phyloP scores from a whole-genome alignment of 192 early-diverging fungal genomes.

The Funneliformis geosporum region DNA sequence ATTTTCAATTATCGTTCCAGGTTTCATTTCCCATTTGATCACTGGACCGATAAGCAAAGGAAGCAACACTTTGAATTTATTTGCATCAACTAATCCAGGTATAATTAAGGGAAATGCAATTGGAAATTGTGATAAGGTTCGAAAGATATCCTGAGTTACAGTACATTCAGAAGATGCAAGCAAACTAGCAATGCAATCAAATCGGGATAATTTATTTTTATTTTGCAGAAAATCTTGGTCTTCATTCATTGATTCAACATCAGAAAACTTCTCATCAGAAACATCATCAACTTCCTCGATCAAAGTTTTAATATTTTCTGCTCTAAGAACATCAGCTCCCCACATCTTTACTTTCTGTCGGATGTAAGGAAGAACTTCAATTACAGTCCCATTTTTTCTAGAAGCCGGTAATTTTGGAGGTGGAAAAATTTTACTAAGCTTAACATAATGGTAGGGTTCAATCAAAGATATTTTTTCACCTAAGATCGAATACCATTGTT shows the following conservation, averaged over 20 bases:
- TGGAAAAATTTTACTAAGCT: neutral
- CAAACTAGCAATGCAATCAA: constrained; percentile 28
- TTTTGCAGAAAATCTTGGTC: neutral
- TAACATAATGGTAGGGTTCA: constrained; percentile 17
- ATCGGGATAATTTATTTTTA: constrained; percentile 19
- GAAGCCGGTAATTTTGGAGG: neutral
- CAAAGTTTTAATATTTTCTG: constrained; percentile 25
- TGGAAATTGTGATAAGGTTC: constrained; percentile 32
- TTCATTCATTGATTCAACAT: neutral
- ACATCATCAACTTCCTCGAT: neutral
- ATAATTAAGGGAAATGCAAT: constrained; percentile 26
- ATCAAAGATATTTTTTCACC: constrained; percentile 17
- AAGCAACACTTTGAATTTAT: constrained; percentile 26
- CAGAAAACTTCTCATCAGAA: neutral
- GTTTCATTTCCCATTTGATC: constrained; percentile 27
- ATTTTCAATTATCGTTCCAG: constrained; percentile 31
- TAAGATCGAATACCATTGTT: constrained; percentile 22
- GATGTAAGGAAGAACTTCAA: constrained; percentile 16
- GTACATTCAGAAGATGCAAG: constrained; percentile 20
- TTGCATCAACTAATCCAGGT: constrained; percentile 18
- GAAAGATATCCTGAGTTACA: constrained; percentile 30
- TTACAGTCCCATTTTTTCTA: neutral
- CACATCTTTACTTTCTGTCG: constrained; percentile 33
- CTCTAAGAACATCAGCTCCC: constrained; percentile 23
- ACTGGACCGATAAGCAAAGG: constrained; percentile 9